A percentile compares a stretch with the other conserved stretches of the same genome.
Evolutionary conservation across 768 basidiomycete genomes (phyloP).

Genomic region (Leccinum aurantiacum): DNA sequence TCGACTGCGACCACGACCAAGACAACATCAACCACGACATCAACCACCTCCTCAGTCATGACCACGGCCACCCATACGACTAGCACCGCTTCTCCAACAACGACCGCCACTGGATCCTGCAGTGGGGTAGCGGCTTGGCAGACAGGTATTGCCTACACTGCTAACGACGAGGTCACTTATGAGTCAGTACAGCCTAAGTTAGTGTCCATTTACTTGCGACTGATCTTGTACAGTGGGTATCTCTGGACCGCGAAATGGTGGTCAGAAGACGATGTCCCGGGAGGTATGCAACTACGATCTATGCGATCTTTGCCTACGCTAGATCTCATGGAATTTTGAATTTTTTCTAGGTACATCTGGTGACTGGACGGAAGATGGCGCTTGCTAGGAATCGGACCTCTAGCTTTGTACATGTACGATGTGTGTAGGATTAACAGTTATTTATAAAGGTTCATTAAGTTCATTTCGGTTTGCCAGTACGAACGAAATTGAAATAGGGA

Average conservation of each 20-base stretch:
- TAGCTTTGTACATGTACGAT: neutral
- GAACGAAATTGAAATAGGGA: neutral
- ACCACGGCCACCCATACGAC: constrained; percentile 11
- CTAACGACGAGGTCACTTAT: constrained; percentile 51
- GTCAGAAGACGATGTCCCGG: constrained; percentile 55
- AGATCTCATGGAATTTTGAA: neutral
- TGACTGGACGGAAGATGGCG: constrained; percentile 58
- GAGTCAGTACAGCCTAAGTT: constrained; percentile 37
- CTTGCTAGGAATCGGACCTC: constrained; percentile 35
- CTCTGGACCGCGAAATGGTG: constrained; percentile 61
- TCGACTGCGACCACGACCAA: constrained; percentile 5
- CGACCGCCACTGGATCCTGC: constrained; percentile 40
- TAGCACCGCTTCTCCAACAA: constrained; percentile 15
- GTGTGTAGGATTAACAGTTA: constrained; percentile 1
- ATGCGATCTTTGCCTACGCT: neutral
- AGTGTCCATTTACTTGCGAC: constrained; percentile 2
- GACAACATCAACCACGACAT: constrained; percentile 11
- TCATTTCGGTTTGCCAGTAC: neutral
- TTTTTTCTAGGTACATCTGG: constrained; percentile 42
- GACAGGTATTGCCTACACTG: constrained; percentile 46
- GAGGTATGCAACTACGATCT: constrained; percentile 27
- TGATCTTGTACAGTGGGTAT: constrained; percentile 18
- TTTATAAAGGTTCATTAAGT: neutral
- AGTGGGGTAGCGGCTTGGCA: constrained; percentile 50
- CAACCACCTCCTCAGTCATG: constrained; percentile 17